Conservation (phyloP, 2,329 filamentous ascomycete species). For the Ceratocystis smalleyi region DNA sequence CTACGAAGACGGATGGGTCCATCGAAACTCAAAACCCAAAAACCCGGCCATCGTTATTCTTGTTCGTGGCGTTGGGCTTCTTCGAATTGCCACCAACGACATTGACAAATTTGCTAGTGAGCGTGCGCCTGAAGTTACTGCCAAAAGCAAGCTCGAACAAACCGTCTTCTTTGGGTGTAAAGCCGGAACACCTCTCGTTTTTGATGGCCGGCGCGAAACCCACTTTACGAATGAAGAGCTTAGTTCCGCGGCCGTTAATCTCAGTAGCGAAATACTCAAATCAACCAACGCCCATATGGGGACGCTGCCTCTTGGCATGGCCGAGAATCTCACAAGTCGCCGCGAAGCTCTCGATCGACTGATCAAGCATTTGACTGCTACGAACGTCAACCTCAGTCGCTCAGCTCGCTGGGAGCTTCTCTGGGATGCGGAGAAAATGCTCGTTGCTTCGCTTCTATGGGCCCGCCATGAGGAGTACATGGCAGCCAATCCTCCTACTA, state of each 20-base stretch:
- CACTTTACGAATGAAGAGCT: constrained; percentile 56
- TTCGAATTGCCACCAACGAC: constrained; percentile 44
- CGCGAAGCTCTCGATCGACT: constrained; percentile 60
- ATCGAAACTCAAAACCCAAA: constrained; percentile 40
- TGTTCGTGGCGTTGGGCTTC: constrained; percentile 45
- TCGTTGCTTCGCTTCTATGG: constrained; percentile 67
- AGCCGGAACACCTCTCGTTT: constrained; percentile 73
- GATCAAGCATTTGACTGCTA: constrained; percentile 51
- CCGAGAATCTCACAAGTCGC: constrained; percentile 62
- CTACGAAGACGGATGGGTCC: constrained; percentile 34
- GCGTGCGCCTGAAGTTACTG: constrained; percentile 49
- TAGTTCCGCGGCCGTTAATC: constrained; percentile 55
- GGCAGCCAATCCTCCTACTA: constrained; percentile 39
- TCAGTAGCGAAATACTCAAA: constrained; percentile 68
- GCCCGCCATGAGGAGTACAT: constrained; percentile 58
- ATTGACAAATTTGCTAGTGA: constrained; percentile 44
- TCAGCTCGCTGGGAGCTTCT: constrained; percentile 63
- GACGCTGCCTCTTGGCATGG: constrained; percentile 56
- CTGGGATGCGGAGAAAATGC: constrained; percentile 82
- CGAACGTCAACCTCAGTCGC: constrained; percentile 50
- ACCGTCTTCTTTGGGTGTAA: constrained; percentile 82
- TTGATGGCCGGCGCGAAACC: constrained; percentile 51
- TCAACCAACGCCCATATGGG: constrained; percentile 64
- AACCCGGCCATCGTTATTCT: constrained; percentile 47
- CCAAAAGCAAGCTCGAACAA: constrained; percentile 82